Conservation (phyloP, 2,329 filamentous ascomycete genomes). For the Diplodia mutila region DNA sequence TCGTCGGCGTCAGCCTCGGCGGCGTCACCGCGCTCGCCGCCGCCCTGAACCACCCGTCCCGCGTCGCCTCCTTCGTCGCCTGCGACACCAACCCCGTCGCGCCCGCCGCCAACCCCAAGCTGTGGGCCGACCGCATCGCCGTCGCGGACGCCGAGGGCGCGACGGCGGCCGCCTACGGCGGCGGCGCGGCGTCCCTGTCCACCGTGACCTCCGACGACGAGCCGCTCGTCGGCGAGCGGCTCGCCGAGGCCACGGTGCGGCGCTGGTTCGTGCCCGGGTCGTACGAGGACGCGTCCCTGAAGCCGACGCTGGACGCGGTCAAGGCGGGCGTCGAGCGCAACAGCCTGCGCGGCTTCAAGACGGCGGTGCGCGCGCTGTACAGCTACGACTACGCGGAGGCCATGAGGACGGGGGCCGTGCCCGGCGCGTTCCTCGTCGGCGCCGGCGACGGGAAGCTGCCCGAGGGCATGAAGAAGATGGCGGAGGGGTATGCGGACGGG, state of each 20-base stretch:
- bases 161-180: slow-evolving; percentile 33
- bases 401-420: slow-evolving; percentile 60
- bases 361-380: slow-evolving; percentile 71
- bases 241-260: slow-evolving; percentile 72
- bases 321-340: slow-evolving; percentile 72
- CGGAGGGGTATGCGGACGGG: slow-evolving; percentile 39
- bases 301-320: slow-evolving; percentile 62
- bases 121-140: slow-evolving; percentile 77
- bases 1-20: slow-evolving; percentile 80
- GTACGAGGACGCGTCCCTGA: slow-evolving; percentile 57
- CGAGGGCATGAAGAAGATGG: slow-evolving; percentile 79
- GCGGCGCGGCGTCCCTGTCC: slow-evolving; percentile 30
- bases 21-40: slow-evolving; percentile 77
- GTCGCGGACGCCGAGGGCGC: slow-evolving; percentile 63
- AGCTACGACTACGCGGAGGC: slow-evolving; percentile 67
- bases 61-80: slow-evolving; percentile 65
- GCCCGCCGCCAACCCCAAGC: slow-evolving; percentile 73
- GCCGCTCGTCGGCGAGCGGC: slow-evolving; percentile 61
- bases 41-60: slow-evolving; percentile 66
- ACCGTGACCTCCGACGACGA: slow-evolving; percentile 46
- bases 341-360: slow-evolving; percentile 69
- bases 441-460: slow-evolving; percentile 75
- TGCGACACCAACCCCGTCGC: slow-evolving; percentile 80
- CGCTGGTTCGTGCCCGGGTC: slow-evolving; percentile 71
- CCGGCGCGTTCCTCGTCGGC: slow-evolving; percentile 72